These are phyloP conservation scores for Glebionis coronaria DNA, from an alignment of 129 eudicot genomes.

Conservation along the genomic window DNA sequence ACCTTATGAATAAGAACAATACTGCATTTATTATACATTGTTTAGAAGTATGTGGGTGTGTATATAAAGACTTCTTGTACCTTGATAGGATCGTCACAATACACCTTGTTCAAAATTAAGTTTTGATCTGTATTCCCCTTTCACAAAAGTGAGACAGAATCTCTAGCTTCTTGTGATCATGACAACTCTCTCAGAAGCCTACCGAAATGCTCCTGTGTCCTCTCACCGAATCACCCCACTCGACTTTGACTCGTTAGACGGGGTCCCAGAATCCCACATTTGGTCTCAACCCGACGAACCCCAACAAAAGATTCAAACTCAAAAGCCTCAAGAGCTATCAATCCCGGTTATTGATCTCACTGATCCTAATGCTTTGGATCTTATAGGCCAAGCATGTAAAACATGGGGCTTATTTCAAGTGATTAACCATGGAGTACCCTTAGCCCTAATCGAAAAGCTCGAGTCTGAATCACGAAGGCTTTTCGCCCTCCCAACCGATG, in stretches of 20 bases:
- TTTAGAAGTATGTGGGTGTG: background rate
- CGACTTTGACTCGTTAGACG: conserved; percentile 43
- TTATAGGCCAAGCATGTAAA: conserved; percentile 39
- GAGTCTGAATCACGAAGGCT: conserved; percentile 22
- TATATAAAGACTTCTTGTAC: background rate
- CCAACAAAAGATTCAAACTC: background rate
- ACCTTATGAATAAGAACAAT: no score
- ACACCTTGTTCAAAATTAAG: conserved; percentile 6
- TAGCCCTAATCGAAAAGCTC: conserved; percentile 27
- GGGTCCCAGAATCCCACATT: conserved; percentile 49
- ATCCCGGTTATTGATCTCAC: conserved; percentile 46
- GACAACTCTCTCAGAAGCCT: conserved; percentile 44
- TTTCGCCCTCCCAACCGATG: background rate
- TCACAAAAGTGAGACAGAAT: background rate
- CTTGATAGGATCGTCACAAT: background rate
- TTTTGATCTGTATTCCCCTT: background rate
- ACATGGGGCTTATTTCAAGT: conserved; percentile 67
- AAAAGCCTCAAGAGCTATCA: background rate
- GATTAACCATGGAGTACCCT: conserved; percentile 51
- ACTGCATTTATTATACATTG: background rate
- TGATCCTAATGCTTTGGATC: conserved; percentile 36
- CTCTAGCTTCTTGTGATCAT: no score
- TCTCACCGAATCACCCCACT: conserved; percentile 42
- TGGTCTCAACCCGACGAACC: conserved; percentile 36
- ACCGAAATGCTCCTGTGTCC: conserved; percentile 28